Base-by-base conservation (phyloP, 2,329 filamentous ascomycete species). In the Trichoderma breve region DNA sequence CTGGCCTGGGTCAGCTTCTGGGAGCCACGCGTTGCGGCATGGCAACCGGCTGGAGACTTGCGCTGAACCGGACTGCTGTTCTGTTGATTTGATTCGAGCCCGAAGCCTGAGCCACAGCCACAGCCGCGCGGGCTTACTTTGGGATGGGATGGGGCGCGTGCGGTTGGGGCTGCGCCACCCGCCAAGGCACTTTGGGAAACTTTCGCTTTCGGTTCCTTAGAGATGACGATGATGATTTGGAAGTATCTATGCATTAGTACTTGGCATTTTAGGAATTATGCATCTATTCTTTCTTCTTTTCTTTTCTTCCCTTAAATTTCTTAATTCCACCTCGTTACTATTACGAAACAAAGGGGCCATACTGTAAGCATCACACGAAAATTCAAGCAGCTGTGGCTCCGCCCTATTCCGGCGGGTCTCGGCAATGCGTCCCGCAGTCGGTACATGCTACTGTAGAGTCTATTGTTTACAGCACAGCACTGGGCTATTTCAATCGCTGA, bases 11-110 rank as follows among this genome's bases (percentile, higher is more conserved):
- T 58, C 57, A 34, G 57, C 57, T 60, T 60, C 28, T 32, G 18
- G 57, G 57, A 60, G 57, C 57, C 57, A 60, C 57, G 57, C 57
- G 57, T 60, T 60, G 57, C 55, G 55, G 55, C 55, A 55, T 55
- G 51, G 51, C 51, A 55, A 55, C 51, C 51, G 30, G 26, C 26
- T 32, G 18, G n/a, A 28, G 57, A 30, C 55, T 32, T 28, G 28
- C 34, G 34, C 34, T 36, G 34, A 36, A 15, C 34, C 34, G 34
- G 34, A 6, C 34, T 36, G 14, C 34, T 36, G 34, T 36, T 36
- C 15, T 58, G 55, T 60, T 60, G 57, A 30, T 32, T 32, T 30
- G 57, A 51, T 30, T 24, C 39, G 47, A 65, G 62, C 39, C 62
- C 32, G 39, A 65, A 65, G 62, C 62, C 36, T 39, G 36, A 39